Evolutionary conservation across 2,329 filamentous ascomycete genomes (phyloP).

Genomic region (Periconia macrospinosa): DNA sequence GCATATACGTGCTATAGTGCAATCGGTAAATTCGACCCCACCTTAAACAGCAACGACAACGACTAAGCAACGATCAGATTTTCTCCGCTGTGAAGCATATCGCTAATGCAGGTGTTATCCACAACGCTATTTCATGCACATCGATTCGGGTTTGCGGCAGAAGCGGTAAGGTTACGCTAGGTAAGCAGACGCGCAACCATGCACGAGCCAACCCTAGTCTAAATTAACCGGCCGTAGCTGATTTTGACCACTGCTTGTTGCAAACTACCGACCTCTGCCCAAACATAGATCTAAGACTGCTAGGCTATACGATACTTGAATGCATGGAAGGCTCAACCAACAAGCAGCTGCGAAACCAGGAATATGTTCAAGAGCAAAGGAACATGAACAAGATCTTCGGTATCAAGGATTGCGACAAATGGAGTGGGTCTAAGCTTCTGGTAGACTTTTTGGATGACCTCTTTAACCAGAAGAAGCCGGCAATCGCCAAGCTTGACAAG

Average conservation of each 20-base stretch:
- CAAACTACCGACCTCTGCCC: slow-evolving; percentile 1
- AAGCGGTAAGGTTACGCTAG: slow-evolving; percentile 2
- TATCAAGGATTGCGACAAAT: slow-evolving; percentile 7
- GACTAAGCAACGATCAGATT: slow-evolving; percentile 5
- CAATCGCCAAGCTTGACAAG: slow-evolving; percentile 8
- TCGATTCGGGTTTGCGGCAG: slow-evolving; percentile 5
- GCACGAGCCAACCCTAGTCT: background rate
- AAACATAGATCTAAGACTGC: slow-evolving; percentile 8
- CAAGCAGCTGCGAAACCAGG: slow-evolving; percentile 3
- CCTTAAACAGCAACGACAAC: background rate
- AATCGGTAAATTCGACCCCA: slow-evolving; percentile 1
- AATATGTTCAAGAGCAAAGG: slow-evolving; percentile 6
- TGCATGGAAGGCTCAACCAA: slow-evolving; percentile 12
- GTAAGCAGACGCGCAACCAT: slow-evolving; percentile 1
- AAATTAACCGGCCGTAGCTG: background rate
- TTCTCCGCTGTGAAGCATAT: slow-evolving; percentile 9
- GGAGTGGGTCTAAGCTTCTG: slow-evolving; percentile 16
- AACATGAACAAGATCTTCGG: slow-evolving; percentile 13
- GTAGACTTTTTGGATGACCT: slow-evolving; percentile 13
- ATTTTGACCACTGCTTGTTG: slow-evolving; percentile 8
- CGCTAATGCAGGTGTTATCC: slow-evolving; percentile 8
- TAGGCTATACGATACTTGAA: slow-evolving; percentile 10
- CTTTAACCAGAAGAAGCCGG: slow-evolving; percentile 7
- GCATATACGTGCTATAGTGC: slow-evolving; percentile 9
- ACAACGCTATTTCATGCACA: slow-evolving; percentile 5